These are phyloP conservation scores for Bodo saltans DNA, from an alignment of 78 protist species.

Conservation along the genomic window DNA sequence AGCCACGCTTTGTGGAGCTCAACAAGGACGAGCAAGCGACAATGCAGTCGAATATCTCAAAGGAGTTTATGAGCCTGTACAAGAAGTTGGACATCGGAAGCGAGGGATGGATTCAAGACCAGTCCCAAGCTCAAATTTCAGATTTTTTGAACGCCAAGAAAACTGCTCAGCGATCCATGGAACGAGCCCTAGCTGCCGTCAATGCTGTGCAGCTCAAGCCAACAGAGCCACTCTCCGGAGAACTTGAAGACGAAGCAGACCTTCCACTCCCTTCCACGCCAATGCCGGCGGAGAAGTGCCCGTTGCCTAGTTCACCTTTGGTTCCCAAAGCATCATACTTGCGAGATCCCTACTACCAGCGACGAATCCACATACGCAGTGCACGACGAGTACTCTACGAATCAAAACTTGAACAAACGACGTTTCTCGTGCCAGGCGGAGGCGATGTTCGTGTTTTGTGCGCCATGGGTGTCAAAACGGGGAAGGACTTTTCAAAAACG, in stretches of 20 bases:
- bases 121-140: neutral
- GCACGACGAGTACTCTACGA: neutral
- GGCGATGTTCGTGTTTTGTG: constrained; percentile 1
- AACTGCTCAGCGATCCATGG: too few species aligned
- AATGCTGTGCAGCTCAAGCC: too few species aligned
- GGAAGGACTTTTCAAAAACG: neutral
- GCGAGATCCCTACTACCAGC: constrained; percentile 25
- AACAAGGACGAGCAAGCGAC: neutral
- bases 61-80: neutral
- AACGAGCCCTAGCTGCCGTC: too few species aligned
- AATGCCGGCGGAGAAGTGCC: neutral
- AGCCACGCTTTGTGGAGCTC: neutral
- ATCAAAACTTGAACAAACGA: neutral
- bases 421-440: neutral
- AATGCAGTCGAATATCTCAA: neutral
- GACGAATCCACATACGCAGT: neutral
- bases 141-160: neutral
- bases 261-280: too few species aligned
- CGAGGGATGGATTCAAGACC: neutral
- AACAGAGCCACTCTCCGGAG: too few species aligned
- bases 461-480: neutral
- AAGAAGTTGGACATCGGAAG: neutral
- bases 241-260: neutral
- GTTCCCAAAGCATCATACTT: constrained; percentile 1
- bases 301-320: neutral